These are phyloP conservation scores for Saitozyma podzolica DNA, from an alignment of 768 basidiomycete genomes.

Conservation along the genomic window DNA sequence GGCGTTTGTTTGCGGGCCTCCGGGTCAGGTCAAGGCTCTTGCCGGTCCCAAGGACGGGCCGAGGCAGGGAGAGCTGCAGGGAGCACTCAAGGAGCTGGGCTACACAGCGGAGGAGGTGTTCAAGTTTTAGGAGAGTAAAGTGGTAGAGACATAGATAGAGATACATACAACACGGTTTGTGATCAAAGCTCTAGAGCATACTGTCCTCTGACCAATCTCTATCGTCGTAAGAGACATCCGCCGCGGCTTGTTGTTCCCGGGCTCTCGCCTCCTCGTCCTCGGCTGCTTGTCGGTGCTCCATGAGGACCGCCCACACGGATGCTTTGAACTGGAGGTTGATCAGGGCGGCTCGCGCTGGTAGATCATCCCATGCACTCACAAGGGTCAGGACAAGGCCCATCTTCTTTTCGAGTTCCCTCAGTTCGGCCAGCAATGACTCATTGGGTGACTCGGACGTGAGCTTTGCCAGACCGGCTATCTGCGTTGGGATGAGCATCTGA, in stretches of 20 bases:
- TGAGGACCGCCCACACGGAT: conserved; percentile 89
- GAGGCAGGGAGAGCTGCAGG: conserved; percentile 75
- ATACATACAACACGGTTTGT: background rate
- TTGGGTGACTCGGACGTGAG: conserved; percentile 74
- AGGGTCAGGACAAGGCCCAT: conserved; percentile 93
- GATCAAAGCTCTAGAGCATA: background rate
- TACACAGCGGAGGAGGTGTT: conserved; percentile 82
- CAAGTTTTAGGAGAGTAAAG: conserved; percentile 51
- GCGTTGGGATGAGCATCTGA: conserved; percentile 2
- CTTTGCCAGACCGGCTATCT: conserved; percentile 58
- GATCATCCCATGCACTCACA: conserved; percentile 57
- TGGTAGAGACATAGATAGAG: background rate
- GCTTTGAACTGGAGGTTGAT: conserved; percentile 73
- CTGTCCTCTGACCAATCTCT: background rate
- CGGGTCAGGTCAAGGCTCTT: conserved; percentile 81
- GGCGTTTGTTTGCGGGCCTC: conserved; percentile 83
- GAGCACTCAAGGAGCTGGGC: conserved; percentile 67
- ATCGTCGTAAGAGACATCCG: background rate
- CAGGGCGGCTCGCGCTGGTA: background rate
- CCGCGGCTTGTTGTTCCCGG: conserved; percentile 7
- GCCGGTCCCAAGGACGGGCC: conserved; percentile 85
- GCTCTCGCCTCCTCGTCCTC: conserved; percentile 22
- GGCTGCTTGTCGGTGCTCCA: conserved; percentile 51
- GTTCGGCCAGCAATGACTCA: conserved; percentile 68
- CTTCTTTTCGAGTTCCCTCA: conserved; percentile 83